Conservation (phyloP, 495 filamentous ascomycete species). For the Poronia punctata region DNA sequence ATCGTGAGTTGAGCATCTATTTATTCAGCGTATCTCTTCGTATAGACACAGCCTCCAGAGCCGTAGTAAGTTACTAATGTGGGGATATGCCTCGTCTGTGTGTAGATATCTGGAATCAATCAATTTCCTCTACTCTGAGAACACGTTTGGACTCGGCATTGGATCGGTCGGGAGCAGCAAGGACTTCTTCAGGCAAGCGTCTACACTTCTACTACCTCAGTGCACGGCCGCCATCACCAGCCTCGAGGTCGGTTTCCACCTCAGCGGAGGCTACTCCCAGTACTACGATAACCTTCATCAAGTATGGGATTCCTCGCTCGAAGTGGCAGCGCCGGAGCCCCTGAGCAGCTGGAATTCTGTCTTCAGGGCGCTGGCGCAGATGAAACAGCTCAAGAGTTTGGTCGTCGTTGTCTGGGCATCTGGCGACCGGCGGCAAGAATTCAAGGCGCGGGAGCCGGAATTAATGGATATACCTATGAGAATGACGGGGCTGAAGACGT, state of each 20-base stretch:
- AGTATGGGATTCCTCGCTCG: conserved; percentile 7
- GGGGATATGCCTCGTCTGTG: neutral
- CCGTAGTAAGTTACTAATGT: too few relatives aligned
- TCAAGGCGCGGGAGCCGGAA: conserved; percentile 5
- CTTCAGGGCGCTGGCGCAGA: conserved; percentile 5
- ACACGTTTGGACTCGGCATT: conserved; percentile 12
- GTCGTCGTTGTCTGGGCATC: conserved; percentile 11
- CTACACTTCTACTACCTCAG: conserved; percentile 7
- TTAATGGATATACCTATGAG: conserved; percentile 7
- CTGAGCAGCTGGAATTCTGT: conserved; percentile 8
- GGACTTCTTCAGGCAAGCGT: conserved; percentile 9
- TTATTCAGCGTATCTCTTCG: too few relatives aligned
- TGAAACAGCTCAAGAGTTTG: conserved; percentile 8
- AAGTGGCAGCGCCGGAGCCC: conserved; percentile 6
- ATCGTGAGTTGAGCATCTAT: conserved; percentile 6
- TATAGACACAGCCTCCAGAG: too few relatives aligned
- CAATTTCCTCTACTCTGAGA: conserved; percentile 7
- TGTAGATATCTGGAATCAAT: conserved; percentile 11
- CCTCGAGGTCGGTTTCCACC: conserved; percentile 11
- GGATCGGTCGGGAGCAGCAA: conserved; percentile 6
- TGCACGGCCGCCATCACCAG: conserved; percentile 10
- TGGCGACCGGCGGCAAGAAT: conserved; percentile 9
- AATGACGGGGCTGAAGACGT: conserved; percentile 9
- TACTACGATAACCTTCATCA: conserved; percentile 10
- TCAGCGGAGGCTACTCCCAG: conserved; percentile 11